These are phyloP conservation scores for Clitopilus hobsonii DNA, from an alignment of 768 basidiomycete genomes.

Conservation along the genomic window DNA sequence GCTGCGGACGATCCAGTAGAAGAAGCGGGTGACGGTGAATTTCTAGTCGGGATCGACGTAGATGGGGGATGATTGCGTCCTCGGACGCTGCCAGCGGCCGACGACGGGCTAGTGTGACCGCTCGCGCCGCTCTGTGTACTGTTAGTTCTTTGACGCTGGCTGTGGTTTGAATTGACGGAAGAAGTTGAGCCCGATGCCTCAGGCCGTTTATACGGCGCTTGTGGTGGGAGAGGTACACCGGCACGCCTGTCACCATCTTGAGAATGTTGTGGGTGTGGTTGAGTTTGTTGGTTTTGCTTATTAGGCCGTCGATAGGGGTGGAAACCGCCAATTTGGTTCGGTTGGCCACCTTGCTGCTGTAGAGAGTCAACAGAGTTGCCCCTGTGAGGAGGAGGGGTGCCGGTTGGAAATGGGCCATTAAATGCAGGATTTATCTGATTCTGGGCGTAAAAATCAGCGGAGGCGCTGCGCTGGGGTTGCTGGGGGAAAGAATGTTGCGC, in stretches of 20 bases:
- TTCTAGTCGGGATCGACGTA: conserved; percentile 20
- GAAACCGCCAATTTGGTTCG: conserved; percentile 51
- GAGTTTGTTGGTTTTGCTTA: conserved; percentile 32
- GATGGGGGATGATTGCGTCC: conserved; percentile 29
- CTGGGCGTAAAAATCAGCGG: conserved; percentile 54
- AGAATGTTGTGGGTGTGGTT: conserved; percentile 26
- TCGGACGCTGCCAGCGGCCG: conserved; percentile 29
- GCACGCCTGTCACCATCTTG: conserved; percentile 47
- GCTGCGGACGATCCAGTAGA: conserved; percentile 20
- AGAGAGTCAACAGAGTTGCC: conserved; percentile 31
- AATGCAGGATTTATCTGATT: conserved; percentile 45
- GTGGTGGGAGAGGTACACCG: conserved; percentile 37
- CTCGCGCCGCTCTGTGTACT: conserved; percentile 63
- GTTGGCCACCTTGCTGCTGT: conserved; percentile 33
- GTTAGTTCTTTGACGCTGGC: conserved; percentile 63
- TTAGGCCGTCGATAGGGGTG: conserved; percentile 79
- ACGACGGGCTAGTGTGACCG: conserved; percentile 29
- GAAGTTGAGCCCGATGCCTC: conserved; percentile 79
- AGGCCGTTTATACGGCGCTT: conserved; percentile 74
- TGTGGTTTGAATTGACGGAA: conserved; percentile 66
- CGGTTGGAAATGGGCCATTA: conserved; percentile 57
- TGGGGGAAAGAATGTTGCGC: conserved; percentile 55
- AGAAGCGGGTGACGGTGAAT: conserved; percentile 24
- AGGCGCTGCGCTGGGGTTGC: conserved; percentile 40
- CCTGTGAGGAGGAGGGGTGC: conserved; percentile 61